Evolutionary conservation across 192 early-diverging fungal species (phyloP), one percentile per base, ranked within the genome.

Genomic region (Haplosporangium gracile): DNA sequence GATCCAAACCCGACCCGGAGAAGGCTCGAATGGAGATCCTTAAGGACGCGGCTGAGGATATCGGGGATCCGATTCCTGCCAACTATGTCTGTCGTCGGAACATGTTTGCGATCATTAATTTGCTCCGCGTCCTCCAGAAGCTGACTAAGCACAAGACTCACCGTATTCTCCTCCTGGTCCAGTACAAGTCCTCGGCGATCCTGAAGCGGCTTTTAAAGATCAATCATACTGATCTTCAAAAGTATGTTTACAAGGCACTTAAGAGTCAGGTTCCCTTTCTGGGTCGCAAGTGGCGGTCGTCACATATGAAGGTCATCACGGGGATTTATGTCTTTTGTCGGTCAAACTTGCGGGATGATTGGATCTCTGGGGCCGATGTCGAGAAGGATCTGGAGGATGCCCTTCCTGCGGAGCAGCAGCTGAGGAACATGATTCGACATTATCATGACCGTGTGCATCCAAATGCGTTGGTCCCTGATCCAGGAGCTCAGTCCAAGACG

Each of bases 281-380:
- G 6, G 96, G 96, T 47, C 91, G 92, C 42, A 96, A 95, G 78
- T 97, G 96, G 96, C 90, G 95, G 36, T 89, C 92, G 39, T 92
- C 95, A 93, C 96, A 97, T 79, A 96, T 97, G 95, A 94, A 94
- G 74, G 90, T 95, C 5, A 94, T 97, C 36, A 96, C 96, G 29
- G 87, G 91, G 0, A 96, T 96, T 45, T 97, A 93, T 78, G 75
- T 94, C 51, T 89, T 91, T 40, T 89, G 95, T 70, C 83, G 90
- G 4, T 93, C 94, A 0, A 89, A 89, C 76, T 77, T 96, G 38
- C 79, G 88, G 20, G 96, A 96, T 79, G 94, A 96, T 40, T 96
- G 93, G 89, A 88, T 97, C 5, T 87, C 91, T 10, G 92, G 93
- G 18, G 80, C 85, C 3, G 95, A 97, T 72, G 83, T 89, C 2